Evolutionary conservation across 257 asterid genomes (phyloP), one percentile per base, ranked within the genome.

Genomic region (Agastache rugosa): DNA sequence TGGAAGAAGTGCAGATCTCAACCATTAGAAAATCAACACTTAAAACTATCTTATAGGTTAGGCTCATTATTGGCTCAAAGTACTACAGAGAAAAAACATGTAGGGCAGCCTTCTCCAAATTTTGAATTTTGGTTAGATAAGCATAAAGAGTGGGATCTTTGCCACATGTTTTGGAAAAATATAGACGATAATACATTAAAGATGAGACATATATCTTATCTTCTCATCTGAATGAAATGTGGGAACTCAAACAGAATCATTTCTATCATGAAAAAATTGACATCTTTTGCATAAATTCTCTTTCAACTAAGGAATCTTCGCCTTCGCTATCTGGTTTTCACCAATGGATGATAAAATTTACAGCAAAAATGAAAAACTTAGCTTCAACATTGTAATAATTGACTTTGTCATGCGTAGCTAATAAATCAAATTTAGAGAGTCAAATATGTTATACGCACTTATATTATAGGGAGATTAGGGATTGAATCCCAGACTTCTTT

Each of bases 181-280:
- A 14, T 17, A 3, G 68, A 63, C 9, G 50, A 77, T 20, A 20
- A 3, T 8, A 34, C 19, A 63, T 65, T 17, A 48, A 69, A 54
- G 80, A 75, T 58, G 80, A 41, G 83, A 75, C 80, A 69, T 27
- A 56, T 41, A 64, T 60, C 80, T 80, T 80, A 80, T 80, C 83
- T 3, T 56, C 70, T 73, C 53, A 64, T 39, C 72, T 56, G 7
- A 22, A 50, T 29, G 70, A 54, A 73, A 47, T 66, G 78, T 72
- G 78, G 73, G 53, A 73, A 79, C 51, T 63, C 63, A 11, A 31
- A 20, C 17, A 48, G 6, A 34, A 75, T 79, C 74, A 79, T 79
- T 69, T 35, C 44, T 69, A 51, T 75, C 73, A 31, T 54, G 65
- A 68, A 74, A 58, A 72, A 25, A 10, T 67, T 17, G 15, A 29